Percentiles rank a stretch among this genome's conserved stretches.
Evolutionary conservation across 2,329 filamentous ascomycete genomes (phyloP).

Genomic region (Aspergillus versicolor): DNA sequence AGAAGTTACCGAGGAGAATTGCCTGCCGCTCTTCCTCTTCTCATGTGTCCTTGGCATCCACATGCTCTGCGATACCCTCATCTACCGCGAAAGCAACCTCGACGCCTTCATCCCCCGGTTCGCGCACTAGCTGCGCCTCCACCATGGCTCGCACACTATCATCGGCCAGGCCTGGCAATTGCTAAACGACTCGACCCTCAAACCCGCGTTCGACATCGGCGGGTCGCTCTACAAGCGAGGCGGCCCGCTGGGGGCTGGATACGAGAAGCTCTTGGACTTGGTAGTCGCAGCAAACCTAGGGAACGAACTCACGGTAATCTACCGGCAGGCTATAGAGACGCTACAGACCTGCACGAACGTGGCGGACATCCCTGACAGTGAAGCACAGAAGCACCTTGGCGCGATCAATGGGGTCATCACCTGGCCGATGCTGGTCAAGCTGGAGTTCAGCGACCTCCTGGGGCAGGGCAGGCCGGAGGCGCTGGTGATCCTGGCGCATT

Average conservation of each 20-base stretch:
- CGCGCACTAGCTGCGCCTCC: constrained; percentile 24
- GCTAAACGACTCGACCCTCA: constrained; percentile 16
- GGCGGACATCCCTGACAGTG: background rate
- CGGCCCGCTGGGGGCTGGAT: background rate
- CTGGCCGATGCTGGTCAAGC: background rate
- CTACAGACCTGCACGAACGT: constrained; percentile 13
- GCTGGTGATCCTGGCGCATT: constrained; percentile 38
- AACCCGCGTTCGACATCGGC: background rate
- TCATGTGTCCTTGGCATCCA: constrained; percentile 31
- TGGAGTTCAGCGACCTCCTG: constrained; percentile 29
- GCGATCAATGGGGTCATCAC: background rate
- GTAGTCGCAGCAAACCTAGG: background rate
- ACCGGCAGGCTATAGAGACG: constrained; percentile 9
- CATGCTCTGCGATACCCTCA: constrained; percentile 50
- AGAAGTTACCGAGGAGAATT: constrained; percentile 16
- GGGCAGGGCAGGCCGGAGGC: constrained; percentile 32
- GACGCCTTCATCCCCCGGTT: constrained; percentile 32
- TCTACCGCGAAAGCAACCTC: constrained; percentile 40
- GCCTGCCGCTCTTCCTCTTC: constrained; percentile 24
- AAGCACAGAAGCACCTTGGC: background rate
- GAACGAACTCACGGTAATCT: background rate
- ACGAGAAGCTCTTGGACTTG: background rate
- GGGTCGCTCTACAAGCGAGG: background rate
- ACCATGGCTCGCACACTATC: constrained; percentile 25
- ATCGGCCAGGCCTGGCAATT: constrained; percentile 12